A percentile compares a stretch with the other conserved stretches of the same genome.
phyloP scores from a whole-genome alignment of 1,139 yeast species.

The Debaryomyces coudertii region DNA sequence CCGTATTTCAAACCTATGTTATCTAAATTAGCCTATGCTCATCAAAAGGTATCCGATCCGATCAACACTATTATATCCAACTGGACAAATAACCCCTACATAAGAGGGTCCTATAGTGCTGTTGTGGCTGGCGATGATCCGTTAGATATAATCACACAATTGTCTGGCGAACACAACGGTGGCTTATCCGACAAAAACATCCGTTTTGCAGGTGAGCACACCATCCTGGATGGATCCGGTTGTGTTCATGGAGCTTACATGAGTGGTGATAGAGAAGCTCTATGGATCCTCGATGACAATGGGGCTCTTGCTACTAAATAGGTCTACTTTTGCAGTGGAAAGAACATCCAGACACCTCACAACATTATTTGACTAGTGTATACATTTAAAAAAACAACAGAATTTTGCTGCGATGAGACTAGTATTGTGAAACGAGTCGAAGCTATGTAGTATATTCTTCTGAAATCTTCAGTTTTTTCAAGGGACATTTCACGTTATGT shows the following conservation, averaged over 20 bases:
- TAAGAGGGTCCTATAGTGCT: conserved; percentile 77
- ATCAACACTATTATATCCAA: conserved; percentile 54
- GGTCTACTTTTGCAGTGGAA: background rate
- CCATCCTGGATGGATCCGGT: conserved; percentile 76
- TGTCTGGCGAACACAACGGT: conserved; percentile 55
- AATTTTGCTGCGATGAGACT: too few relatives aligned
- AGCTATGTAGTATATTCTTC: background rate
- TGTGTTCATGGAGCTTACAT: conserved; percentile 82
- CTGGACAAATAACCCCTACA: conserved; percentile 74
- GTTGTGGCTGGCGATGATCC: conserved; percentile 71
- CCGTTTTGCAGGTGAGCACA: conserved; percentile 87
- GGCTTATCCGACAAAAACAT: conserved; percentile 48
- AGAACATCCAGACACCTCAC: too few relatives aligned
- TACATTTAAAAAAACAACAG: background rate
- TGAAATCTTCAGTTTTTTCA: background rate
- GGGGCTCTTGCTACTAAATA: background rate
- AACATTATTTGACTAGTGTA: background rate
- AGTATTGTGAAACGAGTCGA: too few relatives aligned
- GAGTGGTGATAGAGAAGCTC: conserved; percentile 74
- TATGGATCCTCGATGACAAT: conserved; percentile 36
- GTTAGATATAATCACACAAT: conserved; percentile 54
- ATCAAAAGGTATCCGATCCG: conserved; percentile 44
- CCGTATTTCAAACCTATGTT: conserved; percentile 41
- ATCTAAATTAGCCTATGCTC: conserved; percentile 23
- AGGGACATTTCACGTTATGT: background rate